Conservation (phyloP, 805 yeast genomes). For the Metschnikowia lunata region DNA sequence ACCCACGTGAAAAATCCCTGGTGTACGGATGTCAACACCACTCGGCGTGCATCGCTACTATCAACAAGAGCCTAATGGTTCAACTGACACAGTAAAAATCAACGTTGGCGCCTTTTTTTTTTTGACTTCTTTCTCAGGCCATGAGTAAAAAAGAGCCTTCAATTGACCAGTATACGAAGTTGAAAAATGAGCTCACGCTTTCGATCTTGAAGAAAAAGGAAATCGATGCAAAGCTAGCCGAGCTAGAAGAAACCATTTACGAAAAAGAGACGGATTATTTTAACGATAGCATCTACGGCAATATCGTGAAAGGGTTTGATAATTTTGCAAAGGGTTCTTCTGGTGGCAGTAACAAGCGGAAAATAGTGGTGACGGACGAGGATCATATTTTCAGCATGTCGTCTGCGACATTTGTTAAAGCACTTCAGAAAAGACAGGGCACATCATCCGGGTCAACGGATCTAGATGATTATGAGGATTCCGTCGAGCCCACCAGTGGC, state of each 20-base stretch:
- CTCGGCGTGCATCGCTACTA: no score
- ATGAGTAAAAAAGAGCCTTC: slow-evolving; percentile 22
- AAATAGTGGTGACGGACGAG: slow-evolving; percentile 58
- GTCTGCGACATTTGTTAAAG: slow-evolving; percentile 61
- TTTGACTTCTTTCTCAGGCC: no score
- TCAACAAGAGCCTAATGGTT: no score
- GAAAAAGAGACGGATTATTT: slow-evolving; percentile 75
- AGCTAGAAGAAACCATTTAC: slow-evolving; percentile 73
- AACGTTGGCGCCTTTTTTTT: no score
- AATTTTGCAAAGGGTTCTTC: slow-evolving; percentile 53
- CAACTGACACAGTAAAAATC: no score
- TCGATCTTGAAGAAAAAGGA: slow-evolving; percentile 57
- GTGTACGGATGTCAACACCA: no score
- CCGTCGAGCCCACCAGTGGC: slow-evolving; percentile 14
- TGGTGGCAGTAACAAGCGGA: slow-evolving; percentile 39
- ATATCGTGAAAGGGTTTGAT: slow-evolving; percentile 89
- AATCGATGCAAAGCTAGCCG: slow-evolving; percentile 59
- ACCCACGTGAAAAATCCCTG: no score
- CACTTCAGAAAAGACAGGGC: slow-evolving; percentile 48
- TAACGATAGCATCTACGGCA: slow-evolving; percentile 67
- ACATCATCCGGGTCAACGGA: slow-evolving; percentile 23
- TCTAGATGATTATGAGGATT: slow-evolving; percentile 19
- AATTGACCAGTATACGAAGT: slow-evolving; percentile 55
- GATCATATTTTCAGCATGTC: slow-evolving; percentile 80
- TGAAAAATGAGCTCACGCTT: slow-evolving; percentile 62